These are phyloP conservation scores for Tillandsia leiboldiana DNA, from an alignment of 176 grass and related monocot species.

Conservation along the genomic window DNA sequence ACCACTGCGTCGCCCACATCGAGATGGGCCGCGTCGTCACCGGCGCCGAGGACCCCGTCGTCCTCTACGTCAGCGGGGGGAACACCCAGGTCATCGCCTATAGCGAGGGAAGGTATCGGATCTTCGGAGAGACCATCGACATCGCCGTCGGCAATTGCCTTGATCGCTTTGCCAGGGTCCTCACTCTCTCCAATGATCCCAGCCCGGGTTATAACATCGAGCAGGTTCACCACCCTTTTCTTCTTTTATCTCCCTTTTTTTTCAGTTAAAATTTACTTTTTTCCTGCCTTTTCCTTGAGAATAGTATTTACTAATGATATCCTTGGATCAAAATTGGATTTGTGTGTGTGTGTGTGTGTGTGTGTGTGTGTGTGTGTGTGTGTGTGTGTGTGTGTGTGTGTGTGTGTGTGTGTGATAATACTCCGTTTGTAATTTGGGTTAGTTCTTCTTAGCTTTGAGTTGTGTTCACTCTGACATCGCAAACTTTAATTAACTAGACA, in stretches of 20 bases:
- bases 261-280: not conserved
- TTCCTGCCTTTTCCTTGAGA: not conserved
- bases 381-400: not conserved
- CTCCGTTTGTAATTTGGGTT: not conserved
- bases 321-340: too few relatives aligned
- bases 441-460: not conserved
- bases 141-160: constrained; percentile 38
- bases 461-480: not conserved
- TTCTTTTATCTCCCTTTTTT: not conserved
- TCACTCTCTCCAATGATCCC: constrained; percentile 29
- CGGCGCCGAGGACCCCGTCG: constrained; percentile 36
- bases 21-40: constrained; percentile 66
- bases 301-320: too few relatives aligned
- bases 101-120: constrained; percentile 20
- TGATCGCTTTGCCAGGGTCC: constrained; percentile 74
- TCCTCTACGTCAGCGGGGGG: constrained; percentile 37
- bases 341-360: not conserved
- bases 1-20: constrained; percentile 55
- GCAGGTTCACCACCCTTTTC: constrained; percentile 10
- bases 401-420: not conserved
- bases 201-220: constrained; percentile 44
- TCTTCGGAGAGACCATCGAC: constrained; percentile 26
- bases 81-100: constrained; percentile 31
- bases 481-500: too few relatives aligned
- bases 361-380: too few relatives aligned